Base-by-base conservation (phyloP, 768 basidiomycete species). In the Lentinula sp. region DNA sequence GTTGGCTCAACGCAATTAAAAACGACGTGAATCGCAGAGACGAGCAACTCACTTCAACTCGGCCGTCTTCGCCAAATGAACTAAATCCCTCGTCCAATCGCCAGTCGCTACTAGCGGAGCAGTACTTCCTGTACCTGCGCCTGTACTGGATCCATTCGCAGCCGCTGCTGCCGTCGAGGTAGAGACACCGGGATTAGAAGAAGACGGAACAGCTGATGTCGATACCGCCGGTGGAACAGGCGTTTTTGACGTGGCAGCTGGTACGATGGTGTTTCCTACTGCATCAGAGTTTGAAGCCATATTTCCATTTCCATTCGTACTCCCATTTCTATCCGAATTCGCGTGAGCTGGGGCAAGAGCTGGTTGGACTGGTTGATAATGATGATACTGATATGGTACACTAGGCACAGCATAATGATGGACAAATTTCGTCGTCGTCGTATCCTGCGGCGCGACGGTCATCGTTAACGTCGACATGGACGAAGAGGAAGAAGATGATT, bases 61-160 rank as follows among this genome's bases (percentile, higher is more conserved):
- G 8, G 91, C 91, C 1, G 89, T 91, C 76, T 90, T 93, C 6
- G 91, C 91, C 10, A 93, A 80, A 57, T 93, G 89, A 36, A 93
- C 87, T 46, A 93, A 80, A 72, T 91, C 89, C 66, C 87, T 88
- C 32, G 90, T 91, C 91, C 91, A 93, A 71, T 93, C 90, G 8
- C 90, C 91, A 18, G 84, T 86, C 4, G 91, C 90, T 53, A 93
- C 80, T 55, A 91, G 73, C n/a, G 87, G 85, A 5, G 58, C 59
- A 51, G 9, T 28, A 35, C 10, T 15, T 6, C 16, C 28, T 15
- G 18, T 18, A 10, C 15, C 35, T 41, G 39, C 13, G 13, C 23
- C 36, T 41, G 54, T n/a, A 48, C 46, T 20, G 39, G 52, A n/a
- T 54, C 33, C n/a, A 2, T 36, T n/a, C 18, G 18, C 12, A 6